Conservation (phyloP, 2,329 filamentous ascomycete genomes). For the Trichoderma oligosporum region DNA sequence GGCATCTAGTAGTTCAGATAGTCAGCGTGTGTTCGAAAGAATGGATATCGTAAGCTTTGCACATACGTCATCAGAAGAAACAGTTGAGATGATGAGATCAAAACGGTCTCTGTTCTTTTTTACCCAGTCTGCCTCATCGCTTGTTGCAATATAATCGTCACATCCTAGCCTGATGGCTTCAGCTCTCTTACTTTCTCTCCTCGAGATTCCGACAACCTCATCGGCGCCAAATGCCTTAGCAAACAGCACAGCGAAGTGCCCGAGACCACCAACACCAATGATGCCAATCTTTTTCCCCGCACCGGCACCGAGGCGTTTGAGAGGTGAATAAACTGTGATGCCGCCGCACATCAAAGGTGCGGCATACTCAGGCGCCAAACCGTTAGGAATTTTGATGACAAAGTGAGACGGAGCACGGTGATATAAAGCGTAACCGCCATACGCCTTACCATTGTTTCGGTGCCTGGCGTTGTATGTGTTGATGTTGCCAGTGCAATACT, state of each 20-base stretch:
- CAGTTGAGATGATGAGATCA: conserved; percentile 58
- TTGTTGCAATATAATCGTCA: conserved; percentile 44
- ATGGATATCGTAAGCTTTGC: too few species aligned
- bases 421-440: conserved; percentile 49
- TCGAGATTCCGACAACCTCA: conserved; percentile 57
- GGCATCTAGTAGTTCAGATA: conserved; percentile 46
- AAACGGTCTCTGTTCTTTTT: conserved; percentile 48
- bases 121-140: conserved; percentile 52
- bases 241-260: conserved; percentile 65
- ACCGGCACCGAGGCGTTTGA: conserved; percentile 59
- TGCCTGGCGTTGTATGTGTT: conserved; percentile 49
- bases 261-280: conserved; percentile 64
- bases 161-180: conserved; percentile 57
- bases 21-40: not conserved
- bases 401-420: conserved; percentile 44
- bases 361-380: conserved; percentile 38
- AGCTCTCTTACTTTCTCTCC: conserved; percentile 48
- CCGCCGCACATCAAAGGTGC: conserved; percentile 70
- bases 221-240: conserved; percentile 65
- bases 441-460: conserved; percentile 28
- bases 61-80: conserved; percentile 39
- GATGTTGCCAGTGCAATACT: conserved; percentile 42
- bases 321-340: conserved; percentile 62
- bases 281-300: conserved; percentile 65
- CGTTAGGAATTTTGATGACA: conserved; percentile 45